These are phyloP conservation scores for Agroathelia rolfsii DNA, from an alignment of 1,284 basidiomycete species.

Conservation along the genomic window DNA sequence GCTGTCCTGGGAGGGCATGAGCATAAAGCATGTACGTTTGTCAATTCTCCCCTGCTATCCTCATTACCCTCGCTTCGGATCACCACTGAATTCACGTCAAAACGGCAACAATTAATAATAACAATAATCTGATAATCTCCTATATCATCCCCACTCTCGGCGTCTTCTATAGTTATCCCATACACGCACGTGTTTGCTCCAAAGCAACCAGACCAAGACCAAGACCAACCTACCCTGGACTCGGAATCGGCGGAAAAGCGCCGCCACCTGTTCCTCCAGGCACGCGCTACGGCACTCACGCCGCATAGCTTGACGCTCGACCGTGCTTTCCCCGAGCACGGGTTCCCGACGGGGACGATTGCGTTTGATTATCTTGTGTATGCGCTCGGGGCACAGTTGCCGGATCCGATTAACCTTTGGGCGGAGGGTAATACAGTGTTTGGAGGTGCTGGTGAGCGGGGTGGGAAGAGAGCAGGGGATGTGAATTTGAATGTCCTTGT, in stretches of 20 bases:
- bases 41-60: constrained; percentile 1
- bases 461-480: constrained; percentile 2
- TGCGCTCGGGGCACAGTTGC: constrained; percentile 47
- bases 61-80: not conserved
- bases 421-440: too few relatives aligned
- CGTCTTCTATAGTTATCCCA: constrained; percentile 44
- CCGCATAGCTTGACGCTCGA: constrained; percentile 36
- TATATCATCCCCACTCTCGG: constrained; percentile 5
- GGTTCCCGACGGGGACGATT: constrained; percentile 21
- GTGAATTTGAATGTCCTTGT: constrained; percentile 25
- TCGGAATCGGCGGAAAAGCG: constrained; percentile 7
- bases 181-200: constrained; percentile 39
- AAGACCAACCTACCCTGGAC: constrained; percentile 6
- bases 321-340: constrained; percentile 15
- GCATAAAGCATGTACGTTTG: constrained; percentile 55
- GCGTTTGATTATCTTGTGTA: constrained; percentile 48
- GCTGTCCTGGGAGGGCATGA: constrained; percentile 58
- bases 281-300: constrained; percentile 34
- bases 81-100: too few relatives aligned
- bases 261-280: constrained; percentile 32
- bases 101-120: not conserved
- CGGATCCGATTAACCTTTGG: constrained; percentile 50
- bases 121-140: not conserved
- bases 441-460: constrained; percentile 5
- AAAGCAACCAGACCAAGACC: constrained; percentile 11